phyloP scores from a whole-genome alignment of 805 yeast genomes.

The Starmera amethionina region DNA sequence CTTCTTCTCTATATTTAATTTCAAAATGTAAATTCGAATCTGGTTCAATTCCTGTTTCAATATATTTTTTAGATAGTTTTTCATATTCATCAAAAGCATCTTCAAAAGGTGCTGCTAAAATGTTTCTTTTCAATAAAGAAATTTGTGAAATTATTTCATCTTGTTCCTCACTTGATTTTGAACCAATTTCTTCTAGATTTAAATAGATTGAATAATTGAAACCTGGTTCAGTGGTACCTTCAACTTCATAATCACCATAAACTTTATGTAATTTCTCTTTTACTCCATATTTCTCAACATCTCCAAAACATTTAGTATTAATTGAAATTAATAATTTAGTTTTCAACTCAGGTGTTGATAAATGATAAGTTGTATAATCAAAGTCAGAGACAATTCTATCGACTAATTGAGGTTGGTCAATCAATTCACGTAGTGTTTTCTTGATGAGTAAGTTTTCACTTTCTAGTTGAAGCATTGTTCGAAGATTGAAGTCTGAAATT shows the following conservation, averaged over 20 bases:
- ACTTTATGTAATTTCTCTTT: conserved; percentile 39
- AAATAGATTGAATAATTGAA: conserved; percentile 72
- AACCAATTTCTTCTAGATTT: conserved; percentile 38
- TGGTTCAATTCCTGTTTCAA: conserved; percentile 20
- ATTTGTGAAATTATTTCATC: conserved; percentile 49
- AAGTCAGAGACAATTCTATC: conserved; percentile 92
- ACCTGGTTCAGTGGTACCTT: conserved; percentile 48
- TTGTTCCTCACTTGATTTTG: conserved; percentile 36
- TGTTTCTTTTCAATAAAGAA: conserved; percentile 71
- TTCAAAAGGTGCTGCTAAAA: conserved; percentile 90
- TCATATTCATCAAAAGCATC: conserved; percentile 76
- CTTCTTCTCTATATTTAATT: conserved; percentile 86
- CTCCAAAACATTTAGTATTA: conserved; percentile 68
- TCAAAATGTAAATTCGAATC: conserved; percentile 16
- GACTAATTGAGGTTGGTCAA: conserved; percentile 43
- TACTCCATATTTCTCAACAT: conserved; percentile 60
- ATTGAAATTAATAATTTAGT: conserved; percentile 56
- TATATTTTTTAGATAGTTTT: conserved; percentile 30
- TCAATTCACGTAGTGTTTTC: conserved; percentile 67
- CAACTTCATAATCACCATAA: conserved; percentile 34
- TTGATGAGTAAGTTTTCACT: conserved; percentile 75
- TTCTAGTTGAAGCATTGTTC: conserved; percentile 73
- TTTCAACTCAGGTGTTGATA: conserved; percentile 79
- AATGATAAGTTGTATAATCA: conserved; percentile 90
- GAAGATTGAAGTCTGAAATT: background rate